Conservation (phyloP, 495 filamentous ascomycete species). For the Podospora pseudocomata region DNA sequence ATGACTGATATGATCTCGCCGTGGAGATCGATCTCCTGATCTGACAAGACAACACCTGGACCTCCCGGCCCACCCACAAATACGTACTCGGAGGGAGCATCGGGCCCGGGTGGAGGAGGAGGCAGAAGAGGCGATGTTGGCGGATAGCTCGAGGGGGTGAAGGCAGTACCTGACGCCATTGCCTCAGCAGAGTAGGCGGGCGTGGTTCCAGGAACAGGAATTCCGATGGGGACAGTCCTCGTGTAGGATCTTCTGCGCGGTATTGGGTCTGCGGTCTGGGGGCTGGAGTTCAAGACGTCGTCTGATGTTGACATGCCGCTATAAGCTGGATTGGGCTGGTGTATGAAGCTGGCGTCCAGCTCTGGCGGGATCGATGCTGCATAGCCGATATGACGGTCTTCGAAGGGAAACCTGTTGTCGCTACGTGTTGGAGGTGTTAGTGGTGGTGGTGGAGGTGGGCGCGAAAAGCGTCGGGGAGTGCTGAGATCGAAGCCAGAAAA, state of each 20-base stretch:
- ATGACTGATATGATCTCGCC: constrained; percentile 45
- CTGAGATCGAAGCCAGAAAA: constrained; percentile 17
- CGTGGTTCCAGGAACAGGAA: constrained; percentile 22
- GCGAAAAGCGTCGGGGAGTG: constrained; percentile 28
- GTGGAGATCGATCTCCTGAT: constrained; percentile 38
- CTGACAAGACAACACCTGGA: constrained; percentile 17
- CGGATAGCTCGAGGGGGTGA: constrained; percentile 45
- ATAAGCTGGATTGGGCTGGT: constrained; percentile 42
- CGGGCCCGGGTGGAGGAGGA: constrained; percentile 32
- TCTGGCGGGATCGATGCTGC: constrained; percentile 37
- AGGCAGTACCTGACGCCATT: constrained; percentile 22
- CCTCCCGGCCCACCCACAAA: constrained; percentile 32
- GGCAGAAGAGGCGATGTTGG: constrained; percentile 42
- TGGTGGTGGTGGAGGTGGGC: constrained; percentile 38
- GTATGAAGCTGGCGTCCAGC: constrained; percentile 39
- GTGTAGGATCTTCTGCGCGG: constrained; percentile 43
- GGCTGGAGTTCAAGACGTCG: constrained; percentile 25
- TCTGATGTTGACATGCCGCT: constrained; percentile 32
- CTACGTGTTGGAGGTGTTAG: constrained; percentile 38
- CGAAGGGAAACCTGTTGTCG: constrained; percentile 32
- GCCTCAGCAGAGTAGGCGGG: constrained; percentile 20
- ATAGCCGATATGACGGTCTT: constrained; percentile 39
- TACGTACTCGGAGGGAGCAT: constrained; percentile 28
- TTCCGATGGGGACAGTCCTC: constrained; percentile 37
- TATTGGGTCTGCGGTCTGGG: constrained; percentile 28